Percentiles rank a stretch among this genome's conserved stretches.
Conservation (phyloP, 352 stramenopile species). For the Phytophthora fragariae region DNA sequence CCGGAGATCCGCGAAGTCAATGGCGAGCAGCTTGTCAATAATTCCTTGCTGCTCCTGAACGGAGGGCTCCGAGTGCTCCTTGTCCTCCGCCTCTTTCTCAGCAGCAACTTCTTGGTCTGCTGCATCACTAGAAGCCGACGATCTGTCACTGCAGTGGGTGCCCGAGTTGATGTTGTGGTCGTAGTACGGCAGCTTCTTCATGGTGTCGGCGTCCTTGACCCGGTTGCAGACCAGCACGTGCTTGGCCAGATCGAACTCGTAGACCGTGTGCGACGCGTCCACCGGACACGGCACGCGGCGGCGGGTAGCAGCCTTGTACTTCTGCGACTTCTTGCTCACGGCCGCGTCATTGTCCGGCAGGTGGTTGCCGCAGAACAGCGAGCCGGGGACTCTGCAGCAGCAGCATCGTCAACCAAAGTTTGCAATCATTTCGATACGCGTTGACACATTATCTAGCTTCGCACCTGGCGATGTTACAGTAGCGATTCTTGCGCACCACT, state of each 20-base stretch:
- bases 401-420: conserved; percentile 15
- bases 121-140: not conserved
- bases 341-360: conserved; percentile 47
- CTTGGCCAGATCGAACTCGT: conserved; percentile 82
- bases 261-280: conserved; percentile 76
- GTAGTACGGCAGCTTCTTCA: conserved; percentile 75
- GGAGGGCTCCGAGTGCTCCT: conserved; percentile 50
- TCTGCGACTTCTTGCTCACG: conserved; percentile 68
- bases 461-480: conserved; percentile 82
- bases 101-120: conserved; percentile 4
- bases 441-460: not conserved
- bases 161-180: conserved; percentile 85
- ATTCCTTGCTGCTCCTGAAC: conserved; percentile 64
- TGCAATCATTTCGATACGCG: conserved; percentile 37
- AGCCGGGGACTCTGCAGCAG: conserved; percentile 52
- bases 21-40: conserved; percentile 70
- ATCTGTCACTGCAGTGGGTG: conserved; percentile 35
- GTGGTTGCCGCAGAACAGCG: conserved; percentile 83
- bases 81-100: conserved; percentile 7
- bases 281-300: conserved; percentile 79
- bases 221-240: conserved; percentile 85
- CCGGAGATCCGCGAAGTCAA: conserved; percentile 67
- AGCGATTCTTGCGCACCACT: conserved; percentile 83
- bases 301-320: conserved; percentile 63
- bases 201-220: conserved; percentile 66